Evolutionary conservation across 225 moss, liverwort and hornwort genomes (phyloP).

Genomic region (Polytrichum commune): DNA sequence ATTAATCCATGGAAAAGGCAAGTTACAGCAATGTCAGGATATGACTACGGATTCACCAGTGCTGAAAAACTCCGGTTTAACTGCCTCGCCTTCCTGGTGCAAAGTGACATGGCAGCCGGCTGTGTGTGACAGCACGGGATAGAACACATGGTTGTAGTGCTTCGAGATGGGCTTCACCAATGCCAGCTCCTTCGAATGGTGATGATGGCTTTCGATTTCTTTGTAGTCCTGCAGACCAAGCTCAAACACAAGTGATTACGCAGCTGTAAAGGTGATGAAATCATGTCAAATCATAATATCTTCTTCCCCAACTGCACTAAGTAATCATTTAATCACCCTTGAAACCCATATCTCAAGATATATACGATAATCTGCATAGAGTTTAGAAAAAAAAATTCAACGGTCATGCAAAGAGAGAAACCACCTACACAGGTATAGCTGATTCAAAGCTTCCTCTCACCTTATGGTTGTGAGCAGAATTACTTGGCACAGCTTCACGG

Average conservation of each 20-base stretch:
- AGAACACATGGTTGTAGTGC: not conserved
- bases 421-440: too few relatives aligned
- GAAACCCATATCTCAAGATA: not conserved
- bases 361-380: not conserved
- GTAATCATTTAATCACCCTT: not conserved
- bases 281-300: not conserved
- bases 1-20: too few relatives aligned
- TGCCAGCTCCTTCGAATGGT: slow-evolving; percentile 1
- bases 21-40: not conserved
- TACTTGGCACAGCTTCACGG: not conserved
- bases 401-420: too few relatives aligned
- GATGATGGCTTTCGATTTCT: not conserved
- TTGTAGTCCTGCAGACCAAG: slow-evolving; percentile 7
- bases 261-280: not conserved
- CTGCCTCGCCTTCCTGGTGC: not conserved
- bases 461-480: not conserved
- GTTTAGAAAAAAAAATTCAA: not conserved
- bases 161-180: not conserved
- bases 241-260: not conserved
- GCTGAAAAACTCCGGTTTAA: not conserved
- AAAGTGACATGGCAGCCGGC: slow-evolving; percentile 29
- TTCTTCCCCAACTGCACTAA: not conserved
- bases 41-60: not conserved
- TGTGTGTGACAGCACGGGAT: slow-evolving; percentile 21
- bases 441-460: not conserved